Evolutionary conservation across 352 stramenopile genomes (phyloP).

Genomic region (Phytophthora palmivora): DNA sequence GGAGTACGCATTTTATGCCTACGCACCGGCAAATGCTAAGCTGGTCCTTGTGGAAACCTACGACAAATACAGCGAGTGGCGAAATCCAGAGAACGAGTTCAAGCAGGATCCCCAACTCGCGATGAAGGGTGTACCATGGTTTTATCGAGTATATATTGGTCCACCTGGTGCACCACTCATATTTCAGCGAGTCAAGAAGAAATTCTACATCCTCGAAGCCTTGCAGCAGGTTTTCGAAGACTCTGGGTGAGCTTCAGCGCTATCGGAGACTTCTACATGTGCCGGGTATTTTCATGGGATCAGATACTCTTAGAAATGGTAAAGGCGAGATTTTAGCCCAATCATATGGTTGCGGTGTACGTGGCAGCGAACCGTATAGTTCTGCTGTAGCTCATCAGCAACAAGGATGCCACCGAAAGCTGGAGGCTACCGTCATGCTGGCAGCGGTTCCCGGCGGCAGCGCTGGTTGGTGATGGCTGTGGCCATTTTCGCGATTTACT

Average conservation of each 20-base stretch:
- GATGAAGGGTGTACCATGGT: conserved; percentile 69
- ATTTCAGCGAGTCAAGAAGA: conserved; percentile 45
- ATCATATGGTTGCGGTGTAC: conserved; percentile 15
- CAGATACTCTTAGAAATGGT: conserved; percentile 26
- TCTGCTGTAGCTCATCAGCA: background rate
- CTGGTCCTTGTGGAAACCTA: conserved; percentile 64
- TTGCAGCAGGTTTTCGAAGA: conserved; percentile 38
- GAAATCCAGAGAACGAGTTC: conserved; percentile 74
- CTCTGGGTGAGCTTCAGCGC: conserved; percentile 10
- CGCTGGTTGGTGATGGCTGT: conserved; percentile 25
- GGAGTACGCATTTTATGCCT: conserved; percentile 76
- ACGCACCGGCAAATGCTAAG: conserved; percentile 54
- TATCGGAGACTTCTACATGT: conserved; percentile 13
- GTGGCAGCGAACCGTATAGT: conserved; percentile 24
- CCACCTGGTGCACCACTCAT: conserved; percentile 31
- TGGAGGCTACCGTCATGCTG: conserved; percentile 12
- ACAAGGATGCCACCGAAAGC: conserved; percentile 22
- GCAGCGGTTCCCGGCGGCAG: conserved; percentile 12
- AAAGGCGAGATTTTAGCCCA: conserved; percentile 14
- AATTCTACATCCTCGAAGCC: conserved; percentile 44
- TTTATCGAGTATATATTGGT: conserved; percentile 57
- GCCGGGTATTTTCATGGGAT: conserved; percentile 4
- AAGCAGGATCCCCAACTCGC: conserved; percentile 59
- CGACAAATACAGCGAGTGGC: conserved; percentile 72
- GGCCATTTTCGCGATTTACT: conserved; percentile 27